Conservation (phyloP, 768 basidiomycete genomes). For the Sporobolomyces pararoseus region DNA sequence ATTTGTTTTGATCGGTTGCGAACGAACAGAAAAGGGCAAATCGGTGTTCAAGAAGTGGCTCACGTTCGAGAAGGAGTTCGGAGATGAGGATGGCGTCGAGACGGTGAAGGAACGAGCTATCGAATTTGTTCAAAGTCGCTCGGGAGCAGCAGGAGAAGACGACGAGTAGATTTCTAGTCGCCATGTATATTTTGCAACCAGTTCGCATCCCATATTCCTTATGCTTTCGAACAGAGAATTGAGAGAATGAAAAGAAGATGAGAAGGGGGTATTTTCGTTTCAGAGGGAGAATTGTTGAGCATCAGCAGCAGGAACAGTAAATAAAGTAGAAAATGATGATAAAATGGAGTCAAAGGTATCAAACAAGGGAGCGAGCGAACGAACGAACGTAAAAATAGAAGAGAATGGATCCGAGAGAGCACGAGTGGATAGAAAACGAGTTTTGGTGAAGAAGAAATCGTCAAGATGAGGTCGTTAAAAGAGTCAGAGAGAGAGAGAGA, state of each 20-base stretch:
- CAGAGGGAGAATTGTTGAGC: not conserved
- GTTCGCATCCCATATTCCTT: no score
- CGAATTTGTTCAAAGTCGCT: conserved; percentile 55
- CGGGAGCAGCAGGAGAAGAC: not conserved
- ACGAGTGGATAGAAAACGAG: no score
- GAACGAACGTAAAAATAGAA: not conserved
- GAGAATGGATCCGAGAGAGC: not conserved
- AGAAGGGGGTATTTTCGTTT: no score
- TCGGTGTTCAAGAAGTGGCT: conserved; percentile 98
- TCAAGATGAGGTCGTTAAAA: no score
- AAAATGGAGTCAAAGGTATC: not conserved
- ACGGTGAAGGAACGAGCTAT: conserved; percentile 81
- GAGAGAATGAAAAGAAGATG: no score
- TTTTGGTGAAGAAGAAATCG: no score
- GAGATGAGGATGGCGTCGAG: conserved; percentile 76
- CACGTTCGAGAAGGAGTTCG: conserved; percentile 75
- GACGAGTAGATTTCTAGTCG: conserved; percentile 5
- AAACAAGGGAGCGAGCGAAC: not conserved
- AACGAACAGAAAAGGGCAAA: conserved; percentile 53
- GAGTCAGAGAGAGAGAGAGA: no score
- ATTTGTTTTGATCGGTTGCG: no score
- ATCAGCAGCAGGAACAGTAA: not conserved
- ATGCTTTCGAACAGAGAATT: no score
- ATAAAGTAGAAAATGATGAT: no score
- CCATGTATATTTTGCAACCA: not conserved